Percentiles rank a stretch among this genome's conserved stretches.
phyloP scores from a whole-genome alignment of 495 filamentous ascomycete species.

The Penicillium flavigenum region DNA sequence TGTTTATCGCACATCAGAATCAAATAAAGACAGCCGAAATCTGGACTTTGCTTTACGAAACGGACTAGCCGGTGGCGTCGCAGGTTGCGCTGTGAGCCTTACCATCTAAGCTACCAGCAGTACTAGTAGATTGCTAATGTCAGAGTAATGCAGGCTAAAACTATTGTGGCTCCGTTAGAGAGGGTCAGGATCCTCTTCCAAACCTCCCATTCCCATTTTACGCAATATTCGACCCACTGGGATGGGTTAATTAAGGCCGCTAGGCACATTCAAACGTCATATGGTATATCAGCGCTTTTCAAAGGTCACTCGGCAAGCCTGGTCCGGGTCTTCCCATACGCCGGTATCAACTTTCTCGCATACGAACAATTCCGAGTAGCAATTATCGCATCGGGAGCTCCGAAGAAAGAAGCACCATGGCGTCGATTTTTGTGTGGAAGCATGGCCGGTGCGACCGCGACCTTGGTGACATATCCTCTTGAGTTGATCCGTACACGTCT shows the following conservation, averaged over 20 bases:
- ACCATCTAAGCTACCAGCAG: not conserved
- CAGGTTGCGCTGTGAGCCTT: slow-evolving; percentile 70
- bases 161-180: slow-evolving; percentile 87
- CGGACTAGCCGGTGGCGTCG: slow-evolving; percentile 78
- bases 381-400: slow-evolving; percentile 55
- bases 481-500: slow-evolving; percentile 89
- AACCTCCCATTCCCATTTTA: slow-evolving; percentile 82
- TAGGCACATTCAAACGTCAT: not conserved
- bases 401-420: slow-evolving; percentile 70
- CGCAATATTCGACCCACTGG: slow-evolving; percentile 85
- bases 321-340: slow-evolving; percentile 90
- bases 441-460: slow-evolving; percentile 76
- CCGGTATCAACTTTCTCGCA: slow-evolving; percentile 89
- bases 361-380: slow-evolving; percentile 85
- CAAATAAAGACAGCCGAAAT: not conserved
- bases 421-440: slow-evolving; percentile 73
- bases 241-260: slow-evolving; percentile 51
- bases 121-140: not conserved
- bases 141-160: slow-evolving; percentile 68
- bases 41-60: slow-evolving; percentile 47
- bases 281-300: slow-evolving; percentile 52
- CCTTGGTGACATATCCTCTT: slow-evolving; percentile 89
- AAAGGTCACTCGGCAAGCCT: slow-evolving; percentile 88
- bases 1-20: not conserved
- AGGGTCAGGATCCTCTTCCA: slow-evolving; percentile 97